Evolutionary conservation across 1,284 basidiomycete genomes (phyloP), one percentile per base, ranked within the genome.

Genomic region (Neolentinus lepideus): DNA sequence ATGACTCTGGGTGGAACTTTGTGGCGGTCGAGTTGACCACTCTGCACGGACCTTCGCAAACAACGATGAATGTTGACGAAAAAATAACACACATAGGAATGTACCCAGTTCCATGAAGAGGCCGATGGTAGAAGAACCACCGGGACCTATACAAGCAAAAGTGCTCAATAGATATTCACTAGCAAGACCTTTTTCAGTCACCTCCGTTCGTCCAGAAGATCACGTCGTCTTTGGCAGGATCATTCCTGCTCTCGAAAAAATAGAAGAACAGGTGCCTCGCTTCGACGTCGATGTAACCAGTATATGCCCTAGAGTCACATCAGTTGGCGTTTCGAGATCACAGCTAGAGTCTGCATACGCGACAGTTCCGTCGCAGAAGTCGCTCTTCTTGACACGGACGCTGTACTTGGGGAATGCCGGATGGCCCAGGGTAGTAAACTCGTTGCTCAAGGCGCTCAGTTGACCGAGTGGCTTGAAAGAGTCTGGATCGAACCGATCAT

Each of bases 231-330:
- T 71, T 79, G 27, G 76, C 73, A 1, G 88, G 88, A 58, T 88
- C 73, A 57, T 71, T 78, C 55, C 90, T 73, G 54, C 84, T 88
- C 69, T 93, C 90, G 69, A 93, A 83, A 72, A 79, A 83, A 72
- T 79, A 80, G 68, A 79, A 81, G 27, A 79, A 67, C 48, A 74
- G 72, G 59, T 73, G 71, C 54, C 74, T 74, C 11, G 75, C 75
- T 35, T 73, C 69, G 14, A 61, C 46, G 50, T 61, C 62, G 25
- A 66, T 54, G 43, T 65, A 65, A 6, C 63, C 63, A 12, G 64
- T 60, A 54, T 63, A 65, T 25, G 58, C 48, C 6, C 38, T 43
- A 2, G n/a, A n/a, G n/a, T n/a, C n/a, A n/a, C n/a, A n/a, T n/a
- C n/a, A n/a, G n/a, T n/a, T n/a, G n/a, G 9, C 45, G 24, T 47